A percentile compares a stretch with the other conserved stretches of the same genome.
phyloP scores from a whole-genome alignment of 2,329 filamentous ascomycete species.

The Dactylella cylindrospora region DNA sequence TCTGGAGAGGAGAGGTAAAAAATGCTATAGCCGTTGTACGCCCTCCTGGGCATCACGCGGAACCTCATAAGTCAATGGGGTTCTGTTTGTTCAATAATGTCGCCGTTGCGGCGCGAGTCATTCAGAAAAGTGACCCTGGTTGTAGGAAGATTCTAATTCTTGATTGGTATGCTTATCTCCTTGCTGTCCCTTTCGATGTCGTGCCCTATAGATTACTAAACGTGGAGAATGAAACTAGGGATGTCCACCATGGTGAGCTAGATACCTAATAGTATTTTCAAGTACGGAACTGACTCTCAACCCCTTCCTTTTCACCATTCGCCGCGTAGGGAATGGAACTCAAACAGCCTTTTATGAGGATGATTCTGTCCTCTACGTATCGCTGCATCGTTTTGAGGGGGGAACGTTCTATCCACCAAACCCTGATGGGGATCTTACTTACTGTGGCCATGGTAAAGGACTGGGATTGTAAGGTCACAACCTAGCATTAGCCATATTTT shows the following conservation, averaged over 20 bases:
- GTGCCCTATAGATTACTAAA: conserved; percentile 44
- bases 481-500: not conserved
- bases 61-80: conserved; percentile 80
- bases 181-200: conserved; percentile 10
- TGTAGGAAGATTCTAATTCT: conserved; percentile 90
- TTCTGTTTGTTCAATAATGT: conserved; percentile 98
- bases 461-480: conserved; percentile 57
- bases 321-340: conserved; percentile 80
- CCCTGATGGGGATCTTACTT: conserved; percentile 61
- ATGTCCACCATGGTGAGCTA: conserved; percentile 65
- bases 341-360: conserved; percentile 96
- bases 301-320: too few relatives aligned
- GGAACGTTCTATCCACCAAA: conserved; percentile 79
- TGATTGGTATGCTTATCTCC: conserved; percentile 73
- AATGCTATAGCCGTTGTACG: conserved; percentile 95
- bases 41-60: conserved; percentile 92
- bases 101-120: conserved; percentile 84
- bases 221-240: conserved; percentile 53
- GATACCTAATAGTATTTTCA: conserved; percentile 46
- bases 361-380: conserved; percentile 93
- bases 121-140: conserved; percentile 77
- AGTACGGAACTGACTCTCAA: not conserved
- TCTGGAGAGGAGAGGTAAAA: conserved; percentile 78
- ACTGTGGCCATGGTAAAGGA: conserved; percentile 62
- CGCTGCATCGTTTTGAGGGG: conserved; percentile 81